Percentiles rank a stretch among this genome's conserved stretches.
Evolutionary conservation across 164 flowering plant genomes (phyloP).

Genomic region (Warburgia ugandensis): DNA sequence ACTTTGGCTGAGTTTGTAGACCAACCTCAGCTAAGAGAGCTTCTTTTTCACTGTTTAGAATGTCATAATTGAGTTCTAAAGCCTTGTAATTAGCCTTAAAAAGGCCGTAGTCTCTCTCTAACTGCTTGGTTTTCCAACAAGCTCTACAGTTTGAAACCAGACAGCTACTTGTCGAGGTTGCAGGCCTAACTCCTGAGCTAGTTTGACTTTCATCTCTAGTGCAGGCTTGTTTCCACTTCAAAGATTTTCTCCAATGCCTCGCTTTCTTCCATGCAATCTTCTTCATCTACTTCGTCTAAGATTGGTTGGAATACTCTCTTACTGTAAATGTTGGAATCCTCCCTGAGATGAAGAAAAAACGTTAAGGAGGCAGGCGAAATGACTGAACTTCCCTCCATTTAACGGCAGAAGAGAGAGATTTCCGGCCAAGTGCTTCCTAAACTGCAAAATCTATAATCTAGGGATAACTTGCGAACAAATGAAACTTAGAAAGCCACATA

Average conservation of each 20-base stretch:
- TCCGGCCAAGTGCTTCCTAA: no score
- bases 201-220: conserved; percentile 34
- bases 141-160: conserved; percentile 47
- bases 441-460: no score
- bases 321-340: conserved; percentile 10
- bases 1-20: no score
- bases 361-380: no score
- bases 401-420: no score
- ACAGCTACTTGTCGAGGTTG: conserved; percentile 44
- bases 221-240: conserved; percentile 44
- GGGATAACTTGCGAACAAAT: no score
- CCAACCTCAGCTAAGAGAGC: conserved; percentile 28
- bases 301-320: conserved; percentile 27
- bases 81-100: conserved; percentile 33
- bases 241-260: conserved; percentile 37
- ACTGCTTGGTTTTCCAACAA: conserved; percentile 45
- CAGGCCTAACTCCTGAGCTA: conserved; percentile 36
- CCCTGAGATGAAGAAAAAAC: no score
- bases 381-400: no score
- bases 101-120: conserved; percentile 32
- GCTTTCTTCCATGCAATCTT: conserved; percentile 25
- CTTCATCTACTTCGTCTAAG: conserved; percentile 32
- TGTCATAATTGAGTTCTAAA: conserved; percentile 22
- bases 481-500: no score
- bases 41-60: conserved; percentile 27